Base-by-base conservation (phyloP, 1,284 basidiomycete genomes). In the Rhodotorula sp. region DNA sequence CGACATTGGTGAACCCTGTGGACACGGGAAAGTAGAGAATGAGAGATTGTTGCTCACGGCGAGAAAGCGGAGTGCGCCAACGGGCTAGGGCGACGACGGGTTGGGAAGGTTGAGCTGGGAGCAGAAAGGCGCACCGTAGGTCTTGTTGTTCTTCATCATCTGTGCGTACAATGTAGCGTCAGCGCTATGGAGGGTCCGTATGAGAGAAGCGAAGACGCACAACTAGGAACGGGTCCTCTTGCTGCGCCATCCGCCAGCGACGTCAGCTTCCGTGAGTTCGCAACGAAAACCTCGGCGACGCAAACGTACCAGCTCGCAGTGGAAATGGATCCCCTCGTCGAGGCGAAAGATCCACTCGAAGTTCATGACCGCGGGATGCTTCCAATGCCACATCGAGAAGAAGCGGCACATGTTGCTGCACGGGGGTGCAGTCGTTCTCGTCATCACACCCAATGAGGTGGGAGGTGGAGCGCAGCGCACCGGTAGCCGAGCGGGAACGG, bases 341-440 rank as follows among this genome's bases (percentile, higher is more conserved):
- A 69, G 46, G 36, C 68, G 34, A 53, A 64, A 69, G n/a, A 69
- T 48, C 34, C 36, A 69, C 21, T 69, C 68, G 63, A 32, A 69
- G 4, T 15, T 13, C 12, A 0, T 15, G 4, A 69, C 51, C 5
- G 58, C 41, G 0, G 68, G 68, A 29, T 69, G 68, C 21, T 48
- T 5, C 19, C 39, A 54, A 53, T 64, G 51, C 25, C n/a, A 56
- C 51, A 41, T 46, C n/a, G 58, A 39, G 59, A 60, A 69, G 63
- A 69, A 69, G 32, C 63, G 57, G 51, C 68, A 69, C 68, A 69
- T 69, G 37, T 65, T 69, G 27, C 61, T 63, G 61, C 19, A 5
- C 21, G 10, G 32, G 10, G n/a, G 9, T 13, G 17, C 32, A 32
- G 15, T n/a, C 17, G 51, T 8, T 8, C 48, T 22, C 25, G 50